Base-by-base conservation (phyloP, 352 stramenopile species). In the Sclerospora graminicola region DNA sequence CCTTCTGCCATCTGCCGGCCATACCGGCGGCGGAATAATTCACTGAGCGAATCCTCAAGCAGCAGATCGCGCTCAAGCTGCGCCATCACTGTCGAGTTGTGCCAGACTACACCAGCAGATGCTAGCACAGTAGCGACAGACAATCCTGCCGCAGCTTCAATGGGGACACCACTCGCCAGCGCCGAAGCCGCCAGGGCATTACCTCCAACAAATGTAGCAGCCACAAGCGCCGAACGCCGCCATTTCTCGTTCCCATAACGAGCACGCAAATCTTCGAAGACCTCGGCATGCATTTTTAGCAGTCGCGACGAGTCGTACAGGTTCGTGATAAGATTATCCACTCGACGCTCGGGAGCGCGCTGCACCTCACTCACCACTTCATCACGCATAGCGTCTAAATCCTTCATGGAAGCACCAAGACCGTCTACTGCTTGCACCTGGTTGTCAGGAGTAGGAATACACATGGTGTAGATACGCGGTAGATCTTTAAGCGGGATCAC, bases 261-360 rank as follows among this genome's bases (percentile, higher is more conserved):
- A 56, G 82, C 57, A 5, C 81, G 74, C 33, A 94, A 58, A 57
- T 89, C 79, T 28, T 89, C 82, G 30, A 91, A 86, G 31, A 93
- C 68, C 31, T 78, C 77, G 32, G 90, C 82, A 69, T 99, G 93
- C 89, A 98, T 97, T 46, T 97, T 75, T 9, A 99, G 71, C 47
- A 98, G 68, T 21, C 82, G 73, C 15, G 78, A 81, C 48, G 75
- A 84, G 57, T 94, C 80, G 55, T 98, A 96, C 19, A 99, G 69
- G 45, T 97, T 91, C n/a, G 96, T 99, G 61, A 99, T 98, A 37
- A 98, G 79, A 74, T 99, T 99, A 67, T 99, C 96, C 16, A 99
- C 90, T 5, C 97, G 92, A n/a, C 89, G 81, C 44, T 97, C 94
- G 0, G 97, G 97, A 2, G 96, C 96, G 45, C 97, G 94, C 54